Conservation (phyloP, 1,139 yeast species). For the Geotrichum citri-aurantii region DNA sequence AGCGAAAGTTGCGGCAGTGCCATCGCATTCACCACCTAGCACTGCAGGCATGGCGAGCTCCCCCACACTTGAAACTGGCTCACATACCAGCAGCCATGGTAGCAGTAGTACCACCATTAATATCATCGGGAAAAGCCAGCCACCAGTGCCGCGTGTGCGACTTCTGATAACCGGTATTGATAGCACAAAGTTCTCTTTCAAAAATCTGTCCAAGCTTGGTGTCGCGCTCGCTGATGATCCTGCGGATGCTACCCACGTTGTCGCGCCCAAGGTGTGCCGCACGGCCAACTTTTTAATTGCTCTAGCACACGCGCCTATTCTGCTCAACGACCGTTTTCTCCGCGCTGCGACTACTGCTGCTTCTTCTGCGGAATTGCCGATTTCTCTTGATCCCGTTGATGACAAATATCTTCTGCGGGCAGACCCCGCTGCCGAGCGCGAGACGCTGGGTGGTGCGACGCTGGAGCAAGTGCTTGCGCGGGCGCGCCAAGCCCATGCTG, state of each 20-base stretch:
- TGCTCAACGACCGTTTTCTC: constrained; percentile 27
- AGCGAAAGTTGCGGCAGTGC: background rate
- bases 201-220: constrained; percentile 24
- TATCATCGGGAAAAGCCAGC: background rate
- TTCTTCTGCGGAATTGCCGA: background rate
- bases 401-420: constrained; percentile 21
- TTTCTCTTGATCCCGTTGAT: constrained; percentile 5
- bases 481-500: background rate
- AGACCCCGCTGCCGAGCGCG: constrained; percentile 30
- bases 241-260: constrained; percentile 31
- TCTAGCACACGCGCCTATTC: constrained; percentile 39
- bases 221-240: constrained; percentile 33
- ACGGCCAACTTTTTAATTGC: constrained; percentile 75
- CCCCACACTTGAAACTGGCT: background rate
- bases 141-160: background rate
- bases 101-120: background rate
- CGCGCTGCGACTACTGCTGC: background rate
- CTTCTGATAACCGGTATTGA: constrained; percentile 34
- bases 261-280: constrained; percentile 74
- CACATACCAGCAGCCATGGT: background rate
- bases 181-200: background rate
- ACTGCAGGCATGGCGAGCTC: background rate
- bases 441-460: background rate
- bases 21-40: background rate
- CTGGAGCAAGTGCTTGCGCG: constrained; percentile 5